Conservation (phyloP, 2,329 filamentous ascomycete genomes). For the Verticillium nubilum region DNA sequence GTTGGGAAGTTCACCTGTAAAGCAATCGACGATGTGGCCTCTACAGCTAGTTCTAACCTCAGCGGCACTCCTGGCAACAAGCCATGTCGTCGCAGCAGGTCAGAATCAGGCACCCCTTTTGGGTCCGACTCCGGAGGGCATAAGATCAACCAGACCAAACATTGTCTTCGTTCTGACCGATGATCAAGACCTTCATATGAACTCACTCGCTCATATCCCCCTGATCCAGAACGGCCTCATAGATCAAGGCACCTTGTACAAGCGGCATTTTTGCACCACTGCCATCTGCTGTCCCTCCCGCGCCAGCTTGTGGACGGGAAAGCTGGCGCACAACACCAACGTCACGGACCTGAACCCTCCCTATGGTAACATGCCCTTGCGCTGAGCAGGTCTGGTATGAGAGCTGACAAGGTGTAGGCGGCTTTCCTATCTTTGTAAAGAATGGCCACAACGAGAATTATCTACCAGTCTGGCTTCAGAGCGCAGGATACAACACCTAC, state of each 20-base stretch:
- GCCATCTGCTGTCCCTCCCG: slow-evolving; percentile 61
- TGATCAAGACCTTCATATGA: slow-evolving; percentile 58
- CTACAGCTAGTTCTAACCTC: neutral
- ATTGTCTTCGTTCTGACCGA: slow-evolving; percentile 62
- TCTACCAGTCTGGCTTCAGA: slow-evolving; percentile 45
- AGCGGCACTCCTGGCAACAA: neutral
- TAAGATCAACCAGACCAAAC: slow-evolving; percentile 33
- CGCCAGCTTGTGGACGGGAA: slow-evolving; percentile 56
- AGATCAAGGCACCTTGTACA: slow-evolving; percentile 51
- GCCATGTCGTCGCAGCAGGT: neutral
- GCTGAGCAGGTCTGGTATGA: neutral
- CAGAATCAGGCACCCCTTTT: slow-evolving; percentile 5
- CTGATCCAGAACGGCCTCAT: slow-evolving; percentile 47
- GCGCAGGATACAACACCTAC: slow-evolving; percentile 45
- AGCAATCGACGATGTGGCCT: neutral
- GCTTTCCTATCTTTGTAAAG: slow-evolving; percentile 44
- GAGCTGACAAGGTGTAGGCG: slow-evolving; percentile 19
- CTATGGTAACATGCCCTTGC: slow-evolving; percentile 47
- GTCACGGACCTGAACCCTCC: slow-evolving; percentile 49
- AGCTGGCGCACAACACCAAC: slow-evolving; percentile 59
- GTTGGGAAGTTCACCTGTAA: too few species aligned
- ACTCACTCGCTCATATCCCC: slow-evolving; percentile 55
- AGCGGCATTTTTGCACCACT: slow-evolving; percentile 59
- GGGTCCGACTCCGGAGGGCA: neutral
- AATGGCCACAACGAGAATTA: slow-evolving; percentile 45